Evolutionary conservation across 768 basidiomycete genomes (phyloP).

Genomic region (Punctularia strigosozonata): DNA sequence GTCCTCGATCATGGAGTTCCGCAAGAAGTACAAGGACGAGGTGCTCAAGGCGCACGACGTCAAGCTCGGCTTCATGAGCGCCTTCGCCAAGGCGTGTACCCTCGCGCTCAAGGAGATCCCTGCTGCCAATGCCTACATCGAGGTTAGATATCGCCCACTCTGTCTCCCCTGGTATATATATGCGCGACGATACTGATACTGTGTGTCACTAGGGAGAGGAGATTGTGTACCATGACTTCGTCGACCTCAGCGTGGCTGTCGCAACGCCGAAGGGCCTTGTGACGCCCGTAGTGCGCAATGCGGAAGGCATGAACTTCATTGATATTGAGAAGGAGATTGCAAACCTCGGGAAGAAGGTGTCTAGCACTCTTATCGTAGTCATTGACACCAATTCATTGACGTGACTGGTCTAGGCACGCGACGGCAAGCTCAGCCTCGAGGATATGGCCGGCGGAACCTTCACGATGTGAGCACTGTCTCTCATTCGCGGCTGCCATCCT

Average conservation of each 20-base stretch:
- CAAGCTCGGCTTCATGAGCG: slow-evolving; percentile 98
- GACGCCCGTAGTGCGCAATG: slow-evolving; percentile 90
- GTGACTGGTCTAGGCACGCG: slow-evolving; percentile 45
- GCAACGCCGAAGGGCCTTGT: slow-evolving; percentile 97
- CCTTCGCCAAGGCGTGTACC: slow-evolving; percentile 80
- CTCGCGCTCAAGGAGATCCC: slow-evolving; percentile 88
- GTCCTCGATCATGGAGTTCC: slow-evolving; percentile 89
- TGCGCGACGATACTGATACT: neutral
- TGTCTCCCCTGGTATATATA: slow-evolving; percentile 18
- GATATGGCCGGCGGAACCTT: slow-evolving; percentile 99
- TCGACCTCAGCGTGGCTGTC: slow-evolving; percentile 92
- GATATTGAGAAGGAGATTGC: slow-evolving; percentile 93
- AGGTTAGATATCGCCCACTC: slow-evolving; percentile 18
- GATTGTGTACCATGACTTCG: slow-evolving; percentile 86
- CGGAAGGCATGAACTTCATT: slow-evolving; percentile 75
- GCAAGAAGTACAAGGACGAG: slow-evolving; percentile 86
- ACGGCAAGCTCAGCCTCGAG: slow-evolving; percentile 90
- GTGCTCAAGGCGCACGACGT: slow-evolving; percentile 87
- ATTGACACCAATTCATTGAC: neutral
- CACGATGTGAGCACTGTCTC: slow-evolving; percentile 88
- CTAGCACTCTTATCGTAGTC: slow-evolving; percentile 4
- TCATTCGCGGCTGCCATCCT: neutral
- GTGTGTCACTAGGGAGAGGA: slow-evolving; percentile 52
- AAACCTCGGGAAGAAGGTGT: slow-evolving; percentile 77
- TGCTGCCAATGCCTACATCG: slow-evolving; percentile 87